Conservation (phyloP, 2,329 filamentous ascomycete species). For the Hypocreales sp. region DNA sequence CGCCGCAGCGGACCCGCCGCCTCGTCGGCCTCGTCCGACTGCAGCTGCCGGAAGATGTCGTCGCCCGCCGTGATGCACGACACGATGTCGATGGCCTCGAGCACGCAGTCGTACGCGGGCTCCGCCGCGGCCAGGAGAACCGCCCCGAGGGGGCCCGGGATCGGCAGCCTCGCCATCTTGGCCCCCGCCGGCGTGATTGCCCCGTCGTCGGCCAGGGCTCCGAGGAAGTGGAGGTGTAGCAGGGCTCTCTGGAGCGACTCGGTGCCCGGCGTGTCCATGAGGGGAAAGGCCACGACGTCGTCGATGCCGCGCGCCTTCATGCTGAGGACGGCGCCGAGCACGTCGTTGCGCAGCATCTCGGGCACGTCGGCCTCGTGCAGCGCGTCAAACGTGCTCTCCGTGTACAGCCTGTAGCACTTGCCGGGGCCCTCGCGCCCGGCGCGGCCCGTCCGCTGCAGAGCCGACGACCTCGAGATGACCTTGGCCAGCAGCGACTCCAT, state of each 20-base stretch:
- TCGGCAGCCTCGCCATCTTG: constrained; percentile 68
- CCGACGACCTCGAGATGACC: constrained; percentile 83
- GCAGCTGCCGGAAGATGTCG: constrained; percentile 45
- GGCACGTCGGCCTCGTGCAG: constrained; percentile 64
- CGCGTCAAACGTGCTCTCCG: constrained; percentile 55
- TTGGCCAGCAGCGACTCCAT: constrained; percentile 85
- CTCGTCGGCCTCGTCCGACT: constrained; percentile 40
- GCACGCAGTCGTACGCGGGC: constrained; percentile 54
- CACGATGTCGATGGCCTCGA: constrained; percentile 76
- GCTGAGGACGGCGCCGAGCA: constrained; percentile 71
- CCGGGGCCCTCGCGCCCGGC: constrained; percentile 85
- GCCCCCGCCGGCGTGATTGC: constrained; percentile 58
- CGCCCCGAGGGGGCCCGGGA: constrained; percentile 66
- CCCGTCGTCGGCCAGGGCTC: constrained; percentile 57
- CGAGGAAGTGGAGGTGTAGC: constrained; percentile 63
- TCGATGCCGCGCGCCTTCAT: constrained; percentile 87
- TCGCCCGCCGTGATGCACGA: constrained; percentile 47
- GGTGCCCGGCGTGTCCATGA: constrained; percentile 66
- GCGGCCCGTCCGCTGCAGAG: constrained; percentile 79
- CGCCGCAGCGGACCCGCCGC: constrained; percentile 36
- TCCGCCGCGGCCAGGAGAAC: constrained; percentile 68
- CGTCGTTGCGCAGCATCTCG: constrained; percentile 81
- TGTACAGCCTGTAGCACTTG: constrained; percentile 82
- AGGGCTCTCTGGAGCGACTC: constrained; percentile 72
- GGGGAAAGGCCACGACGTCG: constrained; percentile 67